A percentile compares a stretch with the other conserved stretches of the same genome.
phyloP scores from a whole-genome alignment of 1,139 yeast genomes.

The Taiozyma onychis region DNA sequence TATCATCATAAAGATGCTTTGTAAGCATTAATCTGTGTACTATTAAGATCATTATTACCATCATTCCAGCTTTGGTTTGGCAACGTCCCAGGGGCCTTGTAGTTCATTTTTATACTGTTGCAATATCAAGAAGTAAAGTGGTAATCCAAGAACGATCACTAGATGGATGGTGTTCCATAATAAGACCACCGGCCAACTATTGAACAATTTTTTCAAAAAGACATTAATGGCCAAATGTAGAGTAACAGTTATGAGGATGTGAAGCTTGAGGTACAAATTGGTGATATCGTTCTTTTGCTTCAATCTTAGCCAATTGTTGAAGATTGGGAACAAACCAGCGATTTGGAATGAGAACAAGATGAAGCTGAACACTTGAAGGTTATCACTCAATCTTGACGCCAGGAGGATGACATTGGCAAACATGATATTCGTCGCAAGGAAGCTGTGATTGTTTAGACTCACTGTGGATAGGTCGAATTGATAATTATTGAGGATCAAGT shows the following conservation, averaged over 20 bases:
- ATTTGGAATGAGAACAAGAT: constrained; percentile 66
- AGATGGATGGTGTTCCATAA: constrained; percentile 15
- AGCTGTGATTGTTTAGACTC: constrained; percentile 32
- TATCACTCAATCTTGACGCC: constrained; percentile 74
- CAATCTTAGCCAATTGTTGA: constrained; percentile 46
- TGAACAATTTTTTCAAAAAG: not conserved
- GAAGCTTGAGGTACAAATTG: not conserved
- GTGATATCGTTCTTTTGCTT: not conserved
- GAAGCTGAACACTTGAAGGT: constrained; percentile 77
- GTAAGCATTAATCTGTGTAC: not conserved
- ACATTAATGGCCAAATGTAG: not conserved
- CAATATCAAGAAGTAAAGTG: constrained; percentile 61
- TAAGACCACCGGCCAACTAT: constrained; percentile 23
- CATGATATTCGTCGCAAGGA: constrained; percentile 76
- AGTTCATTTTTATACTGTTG: constrained; percentile 83
- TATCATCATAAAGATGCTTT: not conserved
- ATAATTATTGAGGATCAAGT: constrained; percentile 20
- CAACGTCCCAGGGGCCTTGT: constrained; percentile 94
- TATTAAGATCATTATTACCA: not conserved
- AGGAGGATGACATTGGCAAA: constrained; percentile 84
- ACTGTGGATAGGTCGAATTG: constrained; percentile 13
- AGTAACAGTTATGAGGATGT: not conserved
- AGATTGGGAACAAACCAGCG: constrained; percentile 67
- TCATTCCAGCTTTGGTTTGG: constrained; percentile 47
- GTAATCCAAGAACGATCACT: constrained; percentile 47